Percentiles rank a stretch among this genome's conserved stretches.
Evolutionary conservation across 345 rosid species (phyloP).

Genomic region (Gossypium bickii): DNA sequence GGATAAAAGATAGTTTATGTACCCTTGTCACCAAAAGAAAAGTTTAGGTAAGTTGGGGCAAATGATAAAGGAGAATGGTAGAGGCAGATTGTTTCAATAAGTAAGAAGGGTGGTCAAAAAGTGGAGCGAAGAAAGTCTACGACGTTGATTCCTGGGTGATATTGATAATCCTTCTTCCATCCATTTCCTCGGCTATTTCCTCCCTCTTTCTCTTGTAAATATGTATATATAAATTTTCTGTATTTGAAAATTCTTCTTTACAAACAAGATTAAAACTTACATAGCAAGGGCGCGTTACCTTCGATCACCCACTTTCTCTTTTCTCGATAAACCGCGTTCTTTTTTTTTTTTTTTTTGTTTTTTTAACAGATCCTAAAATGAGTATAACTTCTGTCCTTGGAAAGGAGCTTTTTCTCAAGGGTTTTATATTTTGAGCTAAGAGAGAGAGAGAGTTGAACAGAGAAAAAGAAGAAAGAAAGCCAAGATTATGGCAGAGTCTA

Average conservation of each 20-base stretch:
- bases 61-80: too few relatives aligned
- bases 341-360: background rate
- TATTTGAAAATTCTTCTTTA: background rate
- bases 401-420: background rate
- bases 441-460: background rate
- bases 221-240: background rate
- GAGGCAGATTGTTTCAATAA: too few relatives aligned
- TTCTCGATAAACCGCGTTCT: conserved; percentile 10
- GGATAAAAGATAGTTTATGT: too few relatives aligned
- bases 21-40: too few relatives aligned
- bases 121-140: background rate
- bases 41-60: too few relatives aligned
- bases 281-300: background rate
- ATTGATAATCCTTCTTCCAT: background rate
- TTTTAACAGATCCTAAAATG: background rate
- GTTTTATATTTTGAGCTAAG: background rate
- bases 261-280: background rate
- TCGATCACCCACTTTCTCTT: conserved; percentile 6
- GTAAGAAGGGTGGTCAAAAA: too few relatives aligned
- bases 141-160: background rate
- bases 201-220: background rate
- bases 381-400: background rate
- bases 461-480: background rate
- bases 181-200: background rate
- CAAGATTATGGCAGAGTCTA: conserved; percentile 36